Percentiles rank a stretch among this genome's conserved stretches.
Evolutionary conservation across 352 stramenopile genomes (phyloP).

Genomic region (Phytophthora hibernalis): DNA sequence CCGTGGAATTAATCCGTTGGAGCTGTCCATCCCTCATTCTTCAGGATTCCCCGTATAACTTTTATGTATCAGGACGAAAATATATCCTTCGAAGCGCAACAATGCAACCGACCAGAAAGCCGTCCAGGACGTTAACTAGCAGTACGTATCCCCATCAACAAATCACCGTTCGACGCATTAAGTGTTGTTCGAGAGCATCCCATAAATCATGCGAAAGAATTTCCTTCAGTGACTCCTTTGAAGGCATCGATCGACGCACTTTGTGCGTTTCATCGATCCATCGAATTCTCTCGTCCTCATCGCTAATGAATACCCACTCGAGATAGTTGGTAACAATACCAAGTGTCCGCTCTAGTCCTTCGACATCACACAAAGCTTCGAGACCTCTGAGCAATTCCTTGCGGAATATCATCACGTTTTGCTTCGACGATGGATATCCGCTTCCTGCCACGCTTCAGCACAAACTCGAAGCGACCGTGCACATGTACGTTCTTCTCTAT

Average conservation of each 20-base stretch:
- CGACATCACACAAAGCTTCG: slow-evolving; percentile 34
- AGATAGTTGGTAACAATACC: slow-evolving; percentile 41
- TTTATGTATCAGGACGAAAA: no score
- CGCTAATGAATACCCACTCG: slow-evolving; percentile 32
- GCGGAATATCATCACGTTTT: slow-evolving; percentile 27
- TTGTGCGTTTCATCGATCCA: slow-evolving; percentile 1
- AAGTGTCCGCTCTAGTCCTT: slow-evolving; percentile 18
- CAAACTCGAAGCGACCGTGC: slow-evolving; percentile 35
- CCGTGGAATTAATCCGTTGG: no score
- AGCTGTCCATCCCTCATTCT: no score
- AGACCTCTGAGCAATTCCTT: slow-evolving; percentile 34
- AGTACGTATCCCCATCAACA: no score
- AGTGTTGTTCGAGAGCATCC: slow-evolving; percentile 4
- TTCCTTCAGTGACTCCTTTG: slow-evolving; percentile 6
- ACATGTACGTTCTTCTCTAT: slow-evolving; percentile 26
- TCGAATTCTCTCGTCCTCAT: slow-evolving; percentile 28
- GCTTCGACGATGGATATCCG: slow-evolving; percentile 27
- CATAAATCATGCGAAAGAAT: slow-evolving; percentile 22
- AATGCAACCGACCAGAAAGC: no score
- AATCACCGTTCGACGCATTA: not conserved
- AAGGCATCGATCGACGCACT: slow-evolving; percentile 2
- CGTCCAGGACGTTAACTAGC: no score
- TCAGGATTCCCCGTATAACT: no score
- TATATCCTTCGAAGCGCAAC: no score
- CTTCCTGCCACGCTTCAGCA: slow-evolving; percentile 34